Conservation (phyloP, 2,329 filamentous ascomycete genomes). For the Colletotrichum aenigma region DNA sequence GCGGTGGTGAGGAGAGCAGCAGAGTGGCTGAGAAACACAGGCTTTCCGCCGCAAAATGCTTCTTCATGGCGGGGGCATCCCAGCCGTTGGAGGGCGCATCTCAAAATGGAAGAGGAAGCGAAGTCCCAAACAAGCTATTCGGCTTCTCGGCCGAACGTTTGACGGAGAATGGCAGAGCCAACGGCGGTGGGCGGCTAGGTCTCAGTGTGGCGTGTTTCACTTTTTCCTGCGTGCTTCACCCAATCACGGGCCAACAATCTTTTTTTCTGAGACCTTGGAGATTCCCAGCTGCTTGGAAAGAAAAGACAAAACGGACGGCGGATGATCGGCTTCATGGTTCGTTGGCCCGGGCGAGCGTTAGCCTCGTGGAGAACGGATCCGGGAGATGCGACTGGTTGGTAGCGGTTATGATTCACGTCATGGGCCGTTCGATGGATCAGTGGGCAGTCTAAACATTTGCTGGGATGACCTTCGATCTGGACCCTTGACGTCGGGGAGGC, state of each 20-base stretch:
- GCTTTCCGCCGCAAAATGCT: background rate
- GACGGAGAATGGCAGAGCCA: background rate
- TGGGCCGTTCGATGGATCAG: background rate
- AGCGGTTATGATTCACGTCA: background rate
- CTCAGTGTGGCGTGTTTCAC: constrained; percentile 7
- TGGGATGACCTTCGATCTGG: background rate
- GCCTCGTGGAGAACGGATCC: background rate
- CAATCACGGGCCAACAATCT: background rate
- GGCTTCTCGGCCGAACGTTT: background rate
- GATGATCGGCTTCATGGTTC: background rate
- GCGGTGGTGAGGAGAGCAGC: background rate
- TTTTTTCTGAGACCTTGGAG: background rate
- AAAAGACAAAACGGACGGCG: background rate
- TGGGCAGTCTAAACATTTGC: background rate
- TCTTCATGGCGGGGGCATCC: background rate
- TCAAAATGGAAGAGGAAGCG: background rate
- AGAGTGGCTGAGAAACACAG: background rate
- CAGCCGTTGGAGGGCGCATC: background rate
- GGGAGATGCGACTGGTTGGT: background rate
- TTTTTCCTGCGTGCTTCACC: background rate
- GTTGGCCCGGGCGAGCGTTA: background rate
- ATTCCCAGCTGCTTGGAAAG: background rate
- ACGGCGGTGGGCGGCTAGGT: background rate
- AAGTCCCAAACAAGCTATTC: background rate
- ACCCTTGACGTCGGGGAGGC: no score